Evolutionary conservation across 352 stramenopile genomes (phyloP).

Genomic region (Phytophthora litchii): DNA sequence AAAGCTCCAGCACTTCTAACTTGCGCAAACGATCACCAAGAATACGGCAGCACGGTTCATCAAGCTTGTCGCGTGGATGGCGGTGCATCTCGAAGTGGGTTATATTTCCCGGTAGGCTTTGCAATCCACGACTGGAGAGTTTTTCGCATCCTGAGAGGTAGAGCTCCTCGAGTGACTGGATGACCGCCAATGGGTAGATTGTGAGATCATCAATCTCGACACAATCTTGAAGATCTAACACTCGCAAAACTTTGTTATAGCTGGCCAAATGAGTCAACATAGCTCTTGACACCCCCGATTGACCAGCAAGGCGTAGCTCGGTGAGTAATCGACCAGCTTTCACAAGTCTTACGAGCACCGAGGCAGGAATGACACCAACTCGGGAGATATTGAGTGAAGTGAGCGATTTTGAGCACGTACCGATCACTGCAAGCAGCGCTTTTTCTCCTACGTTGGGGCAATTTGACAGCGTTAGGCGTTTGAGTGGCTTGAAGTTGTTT

Average conservation of each 20-base stretch:
- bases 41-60: slow-evolving; percentile 37
- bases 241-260: slow-evolving; percentile 53
- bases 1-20: slow-evolving; percentile 57
- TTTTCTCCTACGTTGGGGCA: slow-evolving; percentile 41
- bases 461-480: slow-evolving; percentile 30
- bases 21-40: slow-evolving; percentile 34
- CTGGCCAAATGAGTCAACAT: slow-evolving; percentile 60
- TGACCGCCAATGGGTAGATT: slow-evolving; percentile 65
- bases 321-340: slow-evolving; percentile 35
- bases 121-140: slow-evolving; percentile 45
- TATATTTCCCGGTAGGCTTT: slow-evolving; percentile 50
- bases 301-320: slow-evolving; percentile 40
- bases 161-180: slow-evolving; percentile 59
- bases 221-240: slow-evolving; percentile 68
- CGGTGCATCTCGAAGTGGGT: slow-evolving; percentile 42
- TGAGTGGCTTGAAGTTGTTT: slow-evolving; percentile 28
- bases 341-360: slow-evolving; percentile 45
- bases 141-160: slow-evolving; percentile 42
- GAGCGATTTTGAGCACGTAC: slow-evolving; percentile 37
- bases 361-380: slow-evolving; percentile 29
- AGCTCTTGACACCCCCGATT: slow-evolving; percentile 46
- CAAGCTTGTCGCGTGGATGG: slow-evolving; percentile 34
- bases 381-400: slow-evolving; percentile 43
- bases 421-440: slow-evolving; percentile 37
- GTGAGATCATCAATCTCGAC: slow-evolving; percentile 57